phyloP scores from a whole-genome alignment of 1,139 yeast species.

The Geotrichum histeridarum region DNA sequence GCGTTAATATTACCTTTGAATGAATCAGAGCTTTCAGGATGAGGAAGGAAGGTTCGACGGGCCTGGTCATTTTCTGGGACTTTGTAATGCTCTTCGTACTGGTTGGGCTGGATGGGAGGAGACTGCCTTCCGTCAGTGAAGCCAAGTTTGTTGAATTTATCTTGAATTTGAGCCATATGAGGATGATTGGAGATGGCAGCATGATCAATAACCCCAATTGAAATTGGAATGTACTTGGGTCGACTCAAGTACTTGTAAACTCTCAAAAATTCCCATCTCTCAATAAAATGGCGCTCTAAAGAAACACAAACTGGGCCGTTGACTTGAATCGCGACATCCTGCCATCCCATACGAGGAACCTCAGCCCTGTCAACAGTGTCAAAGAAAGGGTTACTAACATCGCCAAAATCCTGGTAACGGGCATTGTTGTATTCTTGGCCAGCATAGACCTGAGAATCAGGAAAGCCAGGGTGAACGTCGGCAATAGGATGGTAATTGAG shows the following conservation, averaged over 20 bases:
- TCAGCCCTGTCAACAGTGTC: conserved; percentile 18
- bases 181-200: conserved; percentile 4
- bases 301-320: conserved; percentile 22
- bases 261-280: conserved; percentile 22
- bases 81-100: conserved; percentile 10
- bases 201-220: conserved; percentile 17
- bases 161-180: not conserved
- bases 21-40: conserved; percentile 17
- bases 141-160: conserved; percentile 8
- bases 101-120: conserved; percentile 3
- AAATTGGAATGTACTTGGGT: conserved; percentile 18
- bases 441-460: conserved; percentile 17
- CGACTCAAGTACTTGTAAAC: conserved; percentile 20
- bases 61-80: conserved; percentile 15
- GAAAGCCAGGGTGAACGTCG: conserved; percentile 20
- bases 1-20: conserved; percentile 16
- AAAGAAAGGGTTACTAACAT: conserved; percentile 15
- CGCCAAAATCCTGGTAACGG: conserved; percentile 18
- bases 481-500: conserved; percentile 50
- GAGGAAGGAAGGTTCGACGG: conserved; percentile 12
- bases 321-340: conserved; percentile 21
- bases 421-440: conserved; percentile 23
- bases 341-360: conserved; percentile 23
- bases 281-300: conserved; percentile 21
- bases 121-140: not conserved